phyloP scores from a whole-genome alignment of 768 basidiomycete genomes.

The Mycena rosella region DNA sequence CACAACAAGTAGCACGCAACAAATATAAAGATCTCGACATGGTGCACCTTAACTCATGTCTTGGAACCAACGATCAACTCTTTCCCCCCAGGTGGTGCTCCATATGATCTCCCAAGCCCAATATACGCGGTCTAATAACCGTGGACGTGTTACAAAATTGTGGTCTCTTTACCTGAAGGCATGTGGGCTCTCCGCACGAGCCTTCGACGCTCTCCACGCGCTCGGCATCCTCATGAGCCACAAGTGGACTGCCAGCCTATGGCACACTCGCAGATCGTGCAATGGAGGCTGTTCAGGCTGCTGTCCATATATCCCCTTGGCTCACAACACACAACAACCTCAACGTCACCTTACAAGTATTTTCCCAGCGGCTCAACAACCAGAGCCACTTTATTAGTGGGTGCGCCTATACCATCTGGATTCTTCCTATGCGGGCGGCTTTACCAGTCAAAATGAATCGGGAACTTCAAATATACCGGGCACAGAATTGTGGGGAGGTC shows the following conservation, averaged over 20 bases:
- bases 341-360: conserved; percentile 40
- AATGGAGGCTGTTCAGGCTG: conserved; percentile 18
- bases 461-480: conserved; percentile 15
- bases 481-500: neutral
- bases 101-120: conserved; percentile 31
- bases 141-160: conserved; percentile 28
- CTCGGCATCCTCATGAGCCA: conserved; percentile 38
- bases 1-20: conserved; percentile 28
- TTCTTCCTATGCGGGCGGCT: conserved; percentile 19
- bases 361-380: conserved; percentile 40
- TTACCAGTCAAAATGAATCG: conserved; percentile 28
- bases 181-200: conserved; percentile 35
- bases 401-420: conserved; percentile 38
- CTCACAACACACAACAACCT: conserved; percentile 39
- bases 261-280: conserved; percentile 17
- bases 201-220: conserved; percentile 36
- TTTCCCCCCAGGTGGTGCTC: conserved; percentile 7
- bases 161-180: conserved; percentile 39
- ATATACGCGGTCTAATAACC: conserved; percentile 32
- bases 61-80: neutral
- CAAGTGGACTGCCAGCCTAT: conserved; percentile 15
- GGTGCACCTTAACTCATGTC: neutral
- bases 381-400: conserved; percentile 42
- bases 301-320: conserved; percentile 34
- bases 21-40: conserved; percentile 35